phyloP scores from a whole-genome alignment of 192 early-diverging fungal species.

The Coemansia sp. region DNA sequence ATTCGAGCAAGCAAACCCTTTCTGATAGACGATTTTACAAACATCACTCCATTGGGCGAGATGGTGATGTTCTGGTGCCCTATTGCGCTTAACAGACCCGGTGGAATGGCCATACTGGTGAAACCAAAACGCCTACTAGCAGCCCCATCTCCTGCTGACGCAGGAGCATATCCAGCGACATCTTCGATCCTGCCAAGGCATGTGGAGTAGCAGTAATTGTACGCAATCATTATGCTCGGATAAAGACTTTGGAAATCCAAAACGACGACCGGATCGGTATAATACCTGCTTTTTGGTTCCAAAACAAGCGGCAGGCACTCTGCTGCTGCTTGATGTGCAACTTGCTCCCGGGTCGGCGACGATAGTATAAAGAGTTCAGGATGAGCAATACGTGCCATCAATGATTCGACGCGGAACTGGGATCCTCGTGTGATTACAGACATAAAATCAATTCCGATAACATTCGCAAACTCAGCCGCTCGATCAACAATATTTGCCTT shows the following conservation, averaged over 20 bases:
- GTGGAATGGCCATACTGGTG: constrained; percentile 59
- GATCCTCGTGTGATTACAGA: constrained; percentile 88
- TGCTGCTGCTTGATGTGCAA: constrained; percentile 69
- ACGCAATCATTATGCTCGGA: constrained; percentile 95
- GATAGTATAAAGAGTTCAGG: constrained; percentile 80
- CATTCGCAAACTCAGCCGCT: constrained; percentile 79
- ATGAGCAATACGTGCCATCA: constrained; percentile 67
- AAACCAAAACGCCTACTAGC: constrained; percentile 64
- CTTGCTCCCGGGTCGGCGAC: constrained; percentile 75
- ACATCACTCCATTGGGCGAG: constrained; percentile 83
- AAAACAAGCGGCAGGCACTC: constrained; percentile 88
- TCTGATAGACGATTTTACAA: constrained; percentile 82
- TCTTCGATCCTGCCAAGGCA: constrained; percentile 67
- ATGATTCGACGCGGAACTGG: constrained; percentile 88
- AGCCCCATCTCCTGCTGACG: constrained; percentile 13
- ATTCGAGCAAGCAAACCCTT: constrained; percentile 77
- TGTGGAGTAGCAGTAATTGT: constrained; percentile 94
- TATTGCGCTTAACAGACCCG: constrained; percentile 62
- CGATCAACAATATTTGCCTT: constrained; percentile 66
- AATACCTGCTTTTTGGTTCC: constrained; percentile 84
- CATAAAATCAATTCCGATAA: constrained; percentile 90
- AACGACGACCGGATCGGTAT: constrained; percentile 81
- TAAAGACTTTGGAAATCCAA: constrained; percentile 95
- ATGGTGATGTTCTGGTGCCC: constrained; percentile 72
- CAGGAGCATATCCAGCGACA: constrained; percentile 12